A percentile compares a stretch with the other conserved stretches of the same genome.
These are phyloP conservation scores for Penicillium daleae DNA, from an alignment of 495 filamentous ascomycete species.

Conservation along the genomic window DNA sequence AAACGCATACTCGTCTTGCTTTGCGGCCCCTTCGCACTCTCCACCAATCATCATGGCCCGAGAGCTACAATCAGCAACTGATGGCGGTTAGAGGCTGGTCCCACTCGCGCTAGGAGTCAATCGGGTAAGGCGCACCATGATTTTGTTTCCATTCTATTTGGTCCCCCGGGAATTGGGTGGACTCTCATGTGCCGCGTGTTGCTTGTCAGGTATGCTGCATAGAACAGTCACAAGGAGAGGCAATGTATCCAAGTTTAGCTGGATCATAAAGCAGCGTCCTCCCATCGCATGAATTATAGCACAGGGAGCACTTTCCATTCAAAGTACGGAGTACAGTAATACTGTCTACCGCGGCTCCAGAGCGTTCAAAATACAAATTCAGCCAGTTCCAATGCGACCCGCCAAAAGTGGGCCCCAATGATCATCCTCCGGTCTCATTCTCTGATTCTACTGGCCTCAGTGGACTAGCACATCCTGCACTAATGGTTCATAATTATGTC, in stretches of 20 bases:
- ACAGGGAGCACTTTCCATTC: too few species aligned
- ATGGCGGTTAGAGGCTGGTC: not conserved
- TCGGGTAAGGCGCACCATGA: slow-evolving; percentile 1
- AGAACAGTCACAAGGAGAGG: too few species aligned
- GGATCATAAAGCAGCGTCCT: too few species aligned
- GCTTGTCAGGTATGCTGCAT: too few species aligned
- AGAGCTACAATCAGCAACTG: not conserved
- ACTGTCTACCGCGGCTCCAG: not conserved
- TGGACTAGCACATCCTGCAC: not conserved
- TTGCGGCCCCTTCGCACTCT: not conserved
- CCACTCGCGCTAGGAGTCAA: slow-evolving; percentile 11
- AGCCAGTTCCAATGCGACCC: not conserved
- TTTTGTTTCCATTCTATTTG: not conserved
- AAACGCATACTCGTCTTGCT: slow-evolving; percentile 25
- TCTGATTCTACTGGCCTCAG: too few species aligned
- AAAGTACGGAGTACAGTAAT: not conserved
- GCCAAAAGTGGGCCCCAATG: not conserved
- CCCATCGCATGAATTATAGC: too few species aligned
- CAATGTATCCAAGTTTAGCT: too few species aligned
- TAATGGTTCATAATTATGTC: slow-evolving; percentile 18
- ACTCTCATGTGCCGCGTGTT: too few species aligned
- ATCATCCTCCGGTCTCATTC: not conserved
- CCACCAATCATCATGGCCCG: not conserved
- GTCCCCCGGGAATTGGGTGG: too few species aligned
- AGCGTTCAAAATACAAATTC: not conserved